Conservation (phyloP, 169 alveolate genomes). For the Plasmodium sp. region DNA sequence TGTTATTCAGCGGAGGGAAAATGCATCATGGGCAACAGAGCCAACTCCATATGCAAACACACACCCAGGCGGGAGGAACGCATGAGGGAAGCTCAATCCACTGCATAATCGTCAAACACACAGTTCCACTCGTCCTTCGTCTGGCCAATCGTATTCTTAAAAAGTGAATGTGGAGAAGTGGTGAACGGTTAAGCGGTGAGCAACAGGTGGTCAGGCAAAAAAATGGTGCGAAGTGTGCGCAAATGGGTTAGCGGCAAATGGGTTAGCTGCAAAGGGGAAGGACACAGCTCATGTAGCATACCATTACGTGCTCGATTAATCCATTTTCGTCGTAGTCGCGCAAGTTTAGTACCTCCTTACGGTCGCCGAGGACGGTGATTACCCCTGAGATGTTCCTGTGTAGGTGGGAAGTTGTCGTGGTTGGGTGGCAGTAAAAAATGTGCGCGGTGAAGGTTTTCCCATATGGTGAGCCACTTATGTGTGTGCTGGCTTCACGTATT, state of each 20-base stretch:
- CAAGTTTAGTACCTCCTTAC: constrained; percentile 27
- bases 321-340: constrained; percentile 16
- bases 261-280: neutral
- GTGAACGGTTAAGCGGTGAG: neutral
- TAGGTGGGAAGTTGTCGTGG: neutral
- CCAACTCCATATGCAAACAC: neutral
- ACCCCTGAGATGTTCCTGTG: constrained; percentile 32
- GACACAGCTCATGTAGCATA: neutral
- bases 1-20: neutral
- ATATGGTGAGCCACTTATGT: neutral
- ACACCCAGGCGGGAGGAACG: neutral
- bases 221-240: neutral
- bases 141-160: constrained; percentile 21
- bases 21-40: neutral
- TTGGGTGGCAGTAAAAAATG: neutral
- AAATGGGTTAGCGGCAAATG: neutral
- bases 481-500: neutral
- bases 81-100: neutral
- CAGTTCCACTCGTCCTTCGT: constrained; percentile 55
- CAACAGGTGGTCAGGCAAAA: neutral
- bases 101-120: neutral
- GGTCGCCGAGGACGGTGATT: constrained; percentile 8
- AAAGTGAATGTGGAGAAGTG: neutral
- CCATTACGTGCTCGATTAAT: constrained; percentile 29
- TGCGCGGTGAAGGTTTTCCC: neutral